These are phyloP conservation scores for Senecio squalidus DNA, from an alignment of 140 eudicot species.

Conservation along the genomic window DNA sequence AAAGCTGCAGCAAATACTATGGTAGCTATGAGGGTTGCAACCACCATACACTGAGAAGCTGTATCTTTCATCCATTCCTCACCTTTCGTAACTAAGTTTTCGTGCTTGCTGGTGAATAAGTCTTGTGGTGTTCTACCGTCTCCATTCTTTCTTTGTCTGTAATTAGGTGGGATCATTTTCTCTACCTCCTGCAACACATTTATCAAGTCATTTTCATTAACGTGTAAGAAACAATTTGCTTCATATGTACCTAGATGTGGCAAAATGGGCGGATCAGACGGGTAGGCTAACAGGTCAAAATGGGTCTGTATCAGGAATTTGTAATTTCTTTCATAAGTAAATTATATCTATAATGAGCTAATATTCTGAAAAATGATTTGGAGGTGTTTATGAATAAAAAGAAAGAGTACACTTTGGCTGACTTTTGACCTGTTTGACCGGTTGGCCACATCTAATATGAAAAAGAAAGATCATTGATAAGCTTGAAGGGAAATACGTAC, in stretches of 20 bases:
- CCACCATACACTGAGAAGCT: slow-evolving; percentile 55
- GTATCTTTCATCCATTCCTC: slow-evolving; percentile 61
- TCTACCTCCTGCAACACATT: slow-evolving; percentile 42
- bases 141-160: slow-evolving; percentile 29
- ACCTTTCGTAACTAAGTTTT: slow-evolving; percentile 28
- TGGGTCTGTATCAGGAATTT: no score
- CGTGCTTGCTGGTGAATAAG: slow-evolving; percentile 39
- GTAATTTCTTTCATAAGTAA: no score
- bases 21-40: slow-evolving; percentile 53
- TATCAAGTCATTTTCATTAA: neutral
- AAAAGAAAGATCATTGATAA: neutral
- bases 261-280: no score
- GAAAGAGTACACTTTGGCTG: no score
- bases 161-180: slow-evolving; percentile 36
- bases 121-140: slow-evolving; percentile 37
- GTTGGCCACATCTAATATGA: no score
- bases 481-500: neutral
- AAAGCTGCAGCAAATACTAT: slow-evolving; percentile 53
- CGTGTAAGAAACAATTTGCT: neutral
- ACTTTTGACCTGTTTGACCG: no score
- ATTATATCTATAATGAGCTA: no score
- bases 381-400: no score
- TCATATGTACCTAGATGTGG: no score
- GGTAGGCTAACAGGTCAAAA: no score
- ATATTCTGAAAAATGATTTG: no score